Evolutionary conservation across 495 filamentous ascomycete genomes (phyloP), one percentile per base, ranked within the genome.

Genomic region (Penicillium pancosmium): DNA sequence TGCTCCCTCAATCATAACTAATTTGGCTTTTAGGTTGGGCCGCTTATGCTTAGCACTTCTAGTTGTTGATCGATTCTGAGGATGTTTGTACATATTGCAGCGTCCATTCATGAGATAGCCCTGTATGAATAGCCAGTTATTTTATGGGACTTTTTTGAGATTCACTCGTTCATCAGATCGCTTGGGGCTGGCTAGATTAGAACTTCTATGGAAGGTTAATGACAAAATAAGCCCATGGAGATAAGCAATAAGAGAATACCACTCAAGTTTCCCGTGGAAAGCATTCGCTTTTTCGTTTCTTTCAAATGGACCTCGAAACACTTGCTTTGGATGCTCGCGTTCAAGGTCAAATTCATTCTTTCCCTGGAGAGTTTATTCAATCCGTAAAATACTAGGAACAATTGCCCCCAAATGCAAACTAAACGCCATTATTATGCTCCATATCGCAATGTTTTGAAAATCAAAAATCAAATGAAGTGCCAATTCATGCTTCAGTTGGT

Each of bases 11-110:
- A 18, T 19, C 15, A 41, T 13, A 48, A 27, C 61, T 75, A 50
- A 69, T 52, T 61, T 10, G 15, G 46, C 80, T 79, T 48, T 3
- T 21, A 69, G 67, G 86, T 13, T 90, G 87, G 87, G 87, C 86
- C 36, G 84, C 87, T 54, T 90, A 88, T 80, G 86, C 84, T 34
- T 88, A 60, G 21, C 11, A 27, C 12, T 25, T 27, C 46, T 16
- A 27, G 11, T 19, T 7, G 10, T 27, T 11, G 5, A 44, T 48
- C 11, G 3, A 48, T 48, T 12, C 23, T 27, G 10, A 2, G 21
- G 12, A 25, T 27, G 0, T 48, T 27, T 48, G 40, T 43, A 43
- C 12, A 43, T 43, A 43, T 43, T 43, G 11, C 23, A 23, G 23
- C 23, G 23, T 4, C 4, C 23, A 23, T 23, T 23, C 23, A 23